A percentile compares a stretch with the other conserved stretches of the same genome.
phyloP scores from a whole-genome alignment of 768 basidiomycete genomes.

The Psilocybe cubensis region DNA sequence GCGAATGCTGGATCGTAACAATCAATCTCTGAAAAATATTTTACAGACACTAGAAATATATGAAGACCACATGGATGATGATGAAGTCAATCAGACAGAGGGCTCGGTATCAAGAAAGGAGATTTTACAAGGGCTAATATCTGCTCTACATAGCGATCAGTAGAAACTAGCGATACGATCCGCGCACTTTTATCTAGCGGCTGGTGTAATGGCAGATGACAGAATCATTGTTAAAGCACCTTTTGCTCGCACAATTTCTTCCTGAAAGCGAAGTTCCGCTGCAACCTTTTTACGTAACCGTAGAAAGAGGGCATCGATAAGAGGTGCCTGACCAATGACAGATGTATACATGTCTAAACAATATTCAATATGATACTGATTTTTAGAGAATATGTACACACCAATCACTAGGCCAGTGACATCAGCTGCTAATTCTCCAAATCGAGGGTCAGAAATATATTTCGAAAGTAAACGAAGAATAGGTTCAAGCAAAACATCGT shows the following conservation, averaged over 20 bases:
- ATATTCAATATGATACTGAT: slow-evolving; percentile 11
- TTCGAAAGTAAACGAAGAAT: slow-evolving; percentile 85
- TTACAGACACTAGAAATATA: slow-evolving; percentile 72
- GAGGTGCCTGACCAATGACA: slow-evolving; percentile 91
- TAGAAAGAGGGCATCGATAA: slow-evolving; percentile 86
- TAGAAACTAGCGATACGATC: slow-evolving; percentile 11
- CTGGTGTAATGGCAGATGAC: slow-evolving; percentile 40
- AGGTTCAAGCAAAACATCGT: slow-evolving; percentile 93
- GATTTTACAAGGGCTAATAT: slow-evolving; percentile 70
- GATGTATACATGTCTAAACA: slow-evolving; percentile 85
- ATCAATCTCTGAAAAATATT: slow-evolving; percentile 71
- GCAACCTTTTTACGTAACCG: slow-evolving; percentile 84
- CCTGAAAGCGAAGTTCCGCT: slow-evolving; percentile 86
- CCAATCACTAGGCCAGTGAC: slow-evolving; percentile 83
- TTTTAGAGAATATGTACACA: slow-evolving; percentile 37
- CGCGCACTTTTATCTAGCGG: slow-evolving; percentile 1
- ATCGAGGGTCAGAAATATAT: slow-evolving; percentile 87
- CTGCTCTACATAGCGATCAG: slow-evolving; percentile 46
- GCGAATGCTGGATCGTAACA: slow-evolving; percentile 77
- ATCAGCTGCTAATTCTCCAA: slow-evolving; percentile 88
- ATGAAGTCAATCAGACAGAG: slow-evolving; percentile 36
- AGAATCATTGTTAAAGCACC: slow-evolving; percentile 94
- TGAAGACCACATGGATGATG: slow-evolving; percentile 72
- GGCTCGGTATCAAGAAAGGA: slow-evolving; percentile 60
- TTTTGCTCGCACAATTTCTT: slow-evolving; percentile 77